A percentile compares a stretch with the other conserved stretches of the same genome.
Conservation (phyloP, 352 stramenopile genomes). For the Phytophthora idaei region DNA sequence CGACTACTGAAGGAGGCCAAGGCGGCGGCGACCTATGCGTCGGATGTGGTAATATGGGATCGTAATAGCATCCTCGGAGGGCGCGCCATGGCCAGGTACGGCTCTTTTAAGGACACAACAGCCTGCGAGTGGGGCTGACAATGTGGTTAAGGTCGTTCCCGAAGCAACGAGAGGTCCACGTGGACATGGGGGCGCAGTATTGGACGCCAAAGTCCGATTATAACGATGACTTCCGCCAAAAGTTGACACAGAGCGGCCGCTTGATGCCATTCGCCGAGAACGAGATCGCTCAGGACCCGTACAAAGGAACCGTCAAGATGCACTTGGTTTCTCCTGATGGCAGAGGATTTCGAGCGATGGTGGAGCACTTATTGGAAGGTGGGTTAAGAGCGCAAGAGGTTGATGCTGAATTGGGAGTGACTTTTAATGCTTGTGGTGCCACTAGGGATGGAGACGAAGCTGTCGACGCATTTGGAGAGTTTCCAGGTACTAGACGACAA, state of each 20-base stretch:
- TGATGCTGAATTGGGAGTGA: background rate
- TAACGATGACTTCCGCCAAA: slow-evolving; percentile 58
- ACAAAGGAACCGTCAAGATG: slow-evolving; percentile 32
- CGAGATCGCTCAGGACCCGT: slow-evolving; percentile 56
- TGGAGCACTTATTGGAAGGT: slow-evolving; percentile 61
- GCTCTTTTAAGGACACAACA: background rate
- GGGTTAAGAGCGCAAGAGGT: background rate
- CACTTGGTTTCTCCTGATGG: slow-evolving; percentile 49
- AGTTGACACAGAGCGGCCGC: slow-evolving; percentile 38
- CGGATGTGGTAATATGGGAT: slow-evolving; percentile 68
- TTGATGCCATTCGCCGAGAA: slow-evolving; percentile 54
- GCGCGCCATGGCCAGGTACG: slow-evolving; percentile 68
- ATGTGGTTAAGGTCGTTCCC: slow-evolving; percentile 48
- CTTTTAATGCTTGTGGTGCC: background rate
- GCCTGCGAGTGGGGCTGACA: slow-evolving; percentile 3
- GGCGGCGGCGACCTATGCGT: slow-evolving; percentile 31
- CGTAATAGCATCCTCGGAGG: slow-evolving; percentile 72
- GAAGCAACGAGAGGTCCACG: slow-evolving; percentile 58
- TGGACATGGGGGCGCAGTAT: slow-evolving; percentile 78
- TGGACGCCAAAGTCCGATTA: slow-evolving; percentile 51
- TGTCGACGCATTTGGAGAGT: slow-evolving; percentile 53
- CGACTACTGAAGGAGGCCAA: slow-evolving; percentile 59
- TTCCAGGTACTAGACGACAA: slow-evolving; percentile 62
- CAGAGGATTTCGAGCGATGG: slow-evolving; percentile 61
- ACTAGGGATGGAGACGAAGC: slow-evolving; percentile 43